A percentile compares a stretch with the other conserved stretches of the same genome.
Conservation (phyloP, 257 asterid species). For the Lycium barbarum region DNA sequence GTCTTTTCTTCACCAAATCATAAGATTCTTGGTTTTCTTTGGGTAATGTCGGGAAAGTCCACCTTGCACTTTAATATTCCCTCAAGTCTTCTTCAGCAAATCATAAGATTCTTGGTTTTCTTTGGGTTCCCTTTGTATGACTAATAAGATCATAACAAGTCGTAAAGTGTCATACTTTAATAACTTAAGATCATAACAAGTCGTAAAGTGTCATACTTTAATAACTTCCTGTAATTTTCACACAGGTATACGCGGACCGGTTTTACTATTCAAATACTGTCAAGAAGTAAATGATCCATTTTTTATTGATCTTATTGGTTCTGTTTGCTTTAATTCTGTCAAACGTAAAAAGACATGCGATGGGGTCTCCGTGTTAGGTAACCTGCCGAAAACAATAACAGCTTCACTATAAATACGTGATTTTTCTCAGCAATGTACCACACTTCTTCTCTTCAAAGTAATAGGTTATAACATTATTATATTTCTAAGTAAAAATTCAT, state of each 20-base stretch:
- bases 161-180: slow-evolving; percentile 19
- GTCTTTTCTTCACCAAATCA: slow-evolving; percentile 42
- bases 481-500: background rate
- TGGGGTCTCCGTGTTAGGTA: slow-evolving; percentile 65
- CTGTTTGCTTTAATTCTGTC: slow-evolving; percentile 31
- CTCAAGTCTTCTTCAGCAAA: slow-evolving; percentile 42
- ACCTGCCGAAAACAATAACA: slow-evolving; percentile 52
- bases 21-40: slow-evolving; percentile 11
- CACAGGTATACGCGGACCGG: slow-evolving; percentile 18
- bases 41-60: slow-evolving; percentile 42
- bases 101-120: slow-evolving; percentile 22
- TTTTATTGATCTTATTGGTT: background rate
- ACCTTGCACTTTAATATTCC: slow-evolving; percentile 11
- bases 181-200: background rate
- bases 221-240: background rate
- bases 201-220: slow-evolving; percentile 18
- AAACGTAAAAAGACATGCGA: slow-evolving; percentile 55
- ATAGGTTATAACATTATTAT: background rate
- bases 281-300: background rate
- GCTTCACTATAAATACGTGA: slow-evolving; percentile 46
- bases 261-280: background rate
- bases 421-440: slow-evolving; percentile 30
- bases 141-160: slow-evolving; percentile 29
- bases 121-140: slow-evolving; percentile 35
- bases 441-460: slow-evolving; percentile 28